Base-by-base conservation (phyloP, 805 yeast genomes). In the Ogataea trehaloabstinens region DNA sequence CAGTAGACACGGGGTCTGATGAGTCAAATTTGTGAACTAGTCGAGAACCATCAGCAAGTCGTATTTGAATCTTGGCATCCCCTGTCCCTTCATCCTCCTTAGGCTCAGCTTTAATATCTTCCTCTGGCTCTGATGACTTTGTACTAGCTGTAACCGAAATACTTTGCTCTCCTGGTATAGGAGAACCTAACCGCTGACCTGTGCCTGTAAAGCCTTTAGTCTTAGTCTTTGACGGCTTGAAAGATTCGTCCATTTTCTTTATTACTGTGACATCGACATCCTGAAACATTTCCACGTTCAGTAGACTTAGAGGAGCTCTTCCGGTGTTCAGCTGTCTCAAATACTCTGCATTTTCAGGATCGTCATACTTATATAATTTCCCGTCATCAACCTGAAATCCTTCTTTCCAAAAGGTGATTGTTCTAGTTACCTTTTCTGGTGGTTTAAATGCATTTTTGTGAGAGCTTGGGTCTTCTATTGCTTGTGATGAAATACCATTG, bases 361-460 rank as follows among this genome's bases (percentile, higher is more conserved):
- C 98, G 55, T 91, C 96, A 60, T 89, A 93, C 42, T 93, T 71
- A 60, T 76, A 82, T 40, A 93, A 71, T 18, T 78, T 77, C 2
- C 98, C 98, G 34, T 90, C 96, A 22, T 93, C 98, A 19, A 93
- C 89, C 46, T 88, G 87, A 64, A 93, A 93, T 2, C 99, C 99
- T 55, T 93, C 91, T 51, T 80, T 83, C 99, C 99, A 93, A 60
- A 93, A 91, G 0, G 95, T 87, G 45, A 93, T 83, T 30, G 85
- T 85, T 55, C 98, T 75, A 13, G 74, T 72, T 4, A 83, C 96
- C 42, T 78, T 80, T 28, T 65, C 69, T 2, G 56, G 57, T 5
- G 54, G 46, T 19, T 34, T 33, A 15, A 33, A 31, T 8, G 35
- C 42, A 18, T 19, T 21, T 4, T 28, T 31, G 18, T 44, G 37